These are phyloP conservation scores for Stropharia rugosoannulata DNA, from an alignment of 768 basidiomycete genomes.

Conservation along the genomic window DNA sequence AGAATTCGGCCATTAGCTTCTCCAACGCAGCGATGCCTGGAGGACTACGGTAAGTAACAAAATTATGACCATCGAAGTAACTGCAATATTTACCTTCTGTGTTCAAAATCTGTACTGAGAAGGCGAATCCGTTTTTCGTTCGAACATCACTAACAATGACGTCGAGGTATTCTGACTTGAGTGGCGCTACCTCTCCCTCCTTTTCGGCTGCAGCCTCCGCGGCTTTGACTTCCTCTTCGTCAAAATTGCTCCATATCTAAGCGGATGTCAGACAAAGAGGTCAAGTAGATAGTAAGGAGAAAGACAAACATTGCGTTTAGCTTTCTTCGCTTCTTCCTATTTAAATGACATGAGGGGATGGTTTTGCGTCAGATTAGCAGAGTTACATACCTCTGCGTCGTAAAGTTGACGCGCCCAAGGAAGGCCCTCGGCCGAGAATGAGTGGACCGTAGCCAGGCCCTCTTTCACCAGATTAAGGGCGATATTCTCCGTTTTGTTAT, in stretches of 20 bases:
- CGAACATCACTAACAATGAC: constrained; percentile 90
- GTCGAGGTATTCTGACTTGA: constrained; percentile 88
- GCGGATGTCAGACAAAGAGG: not conserved
- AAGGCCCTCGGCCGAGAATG: constrained; percentile 82
- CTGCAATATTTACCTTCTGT: constrained; percentile 65
- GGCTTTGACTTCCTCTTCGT: constrained; percentile 58
- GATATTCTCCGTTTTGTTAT: constrained; percentile 85
- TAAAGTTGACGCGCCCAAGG: constrained; percentile 78
- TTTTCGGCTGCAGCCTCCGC: constrained; percentile 40
- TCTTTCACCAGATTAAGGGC: constrained; percentile 83
- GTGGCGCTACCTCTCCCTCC: constrained; percentile 46
- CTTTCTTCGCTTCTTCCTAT: constrained; percentile 80
- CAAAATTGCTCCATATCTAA: constrained; percentile 87
- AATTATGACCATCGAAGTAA: not conserved
- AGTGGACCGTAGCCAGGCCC: constrained; percentile 86
- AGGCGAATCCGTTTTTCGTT: constrained; percentile 68
- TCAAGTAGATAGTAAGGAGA: not conserved
- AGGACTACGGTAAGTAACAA: not conserved
- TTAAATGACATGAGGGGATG: not conserved
- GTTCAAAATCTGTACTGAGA: constrained; percentile 93
- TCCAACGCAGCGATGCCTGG: constrained; percentile 85
- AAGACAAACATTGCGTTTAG: constrained; percentile 67
- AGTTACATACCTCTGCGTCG: constrained; percentile 70
- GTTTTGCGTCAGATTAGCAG: not conserved
- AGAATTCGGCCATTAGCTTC: constrained; percentile 93